phyloP scores from a whole-genome alignment of 2,329 filamentous ascomycete genomes.

The Lomentospora prolificans region DNA sequence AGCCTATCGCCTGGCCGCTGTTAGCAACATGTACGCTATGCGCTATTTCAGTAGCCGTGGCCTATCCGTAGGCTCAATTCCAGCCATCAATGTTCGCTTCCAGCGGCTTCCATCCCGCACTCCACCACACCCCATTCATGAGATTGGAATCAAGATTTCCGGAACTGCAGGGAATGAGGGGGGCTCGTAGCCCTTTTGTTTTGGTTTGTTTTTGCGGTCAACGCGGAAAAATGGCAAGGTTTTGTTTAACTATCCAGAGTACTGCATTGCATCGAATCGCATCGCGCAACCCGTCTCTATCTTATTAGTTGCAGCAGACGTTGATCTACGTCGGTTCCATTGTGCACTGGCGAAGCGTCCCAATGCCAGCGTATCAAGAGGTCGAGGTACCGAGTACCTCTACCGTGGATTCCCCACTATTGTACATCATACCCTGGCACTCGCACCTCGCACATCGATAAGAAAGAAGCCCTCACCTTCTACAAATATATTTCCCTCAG shows the following conservation, averaged over 20 bases:
- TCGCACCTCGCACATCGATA: not conserved
- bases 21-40: not conserved
- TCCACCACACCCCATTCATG: not conserved
- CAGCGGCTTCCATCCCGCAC: not conserved
- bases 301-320: too few species aligned
- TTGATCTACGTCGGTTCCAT: too few species aligned
- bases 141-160: not conserved
- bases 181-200: too few species aligned
- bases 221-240: too few species aligned
- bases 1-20: not conserved
- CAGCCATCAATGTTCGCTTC: not conserved
- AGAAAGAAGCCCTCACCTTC: not conserved
- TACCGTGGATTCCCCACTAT: not conserved
- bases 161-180: not conserved
- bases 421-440: not conserved
- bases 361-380: too few species aligned
- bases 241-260: too few species aligned
- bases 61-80: conserved; percentile 1
- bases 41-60: not conserved
- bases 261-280: too few species aligned
- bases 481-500: conserved; percentile 1
- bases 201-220: too few species aligned
- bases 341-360: too few species aligned
- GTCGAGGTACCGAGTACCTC: not conserved
- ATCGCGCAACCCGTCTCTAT: too few species aligned